Base-by-base conservation (phyloP, 164 flowering plant species). In the Vitis riparia region DNA sequence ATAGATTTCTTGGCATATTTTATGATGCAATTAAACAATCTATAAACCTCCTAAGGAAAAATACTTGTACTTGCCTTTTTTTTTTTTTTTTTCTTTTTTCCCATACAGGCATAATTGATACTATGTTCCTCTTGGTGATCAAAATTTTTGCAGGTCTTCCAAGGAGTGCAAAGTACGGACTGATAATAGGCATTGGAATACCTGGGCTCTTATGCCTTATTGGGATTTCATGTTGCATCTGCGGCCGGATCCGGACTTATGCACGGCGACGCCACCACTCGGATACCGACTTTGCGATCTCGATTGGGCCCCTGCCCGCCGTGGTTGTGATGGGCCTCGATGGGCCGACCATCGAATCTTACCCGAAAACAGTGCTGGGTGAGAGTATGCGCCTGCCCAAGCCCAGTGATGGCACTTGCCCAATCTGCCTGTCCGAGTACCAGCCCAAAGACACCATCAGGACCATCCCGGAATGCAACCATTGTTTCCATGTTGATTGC, bases 361-460 rank as follows among this genome's bases (percentile, higher is more conserved):
- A 69, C 74, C 88, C 88, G 0, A 86, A 77, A 56, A 80, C 75
- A 1, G 44, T 77, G 15, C 68, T 88, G 1, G 85, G 87, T 2
- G 85, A 73, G 53, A 81, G 84, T 53, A n/a, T 71, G 14, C 57
- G 85, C 48, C 56, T 86, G 9, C 89, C 86, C 1, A 76, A 76
- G 63, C 80, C 81, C 14, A 73, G 51, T 52, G 88, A 79, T 47
- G 78, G 55, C 55, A 76, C 82, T 62, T 88, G 92, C 70, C 66
- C 89, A 1, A 86, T 88, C 23, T 88, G 92, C 66, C 56, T 88
- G 32, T 74, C 72, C 1, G 92, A 88, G 15, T 86, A 88, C 73
- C 73, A 77, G 62, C 76, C 88, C 11, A 70, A 77, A 58, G 88
- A 88, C 62, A 72, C 75, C 1, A 13, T 86, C 17, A 78, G 84